These are phyloP conservation scores for Amborella trichopoda DNA, from an alignment of 164 flowering plant species.

Conservation along the genomic window DNA sequence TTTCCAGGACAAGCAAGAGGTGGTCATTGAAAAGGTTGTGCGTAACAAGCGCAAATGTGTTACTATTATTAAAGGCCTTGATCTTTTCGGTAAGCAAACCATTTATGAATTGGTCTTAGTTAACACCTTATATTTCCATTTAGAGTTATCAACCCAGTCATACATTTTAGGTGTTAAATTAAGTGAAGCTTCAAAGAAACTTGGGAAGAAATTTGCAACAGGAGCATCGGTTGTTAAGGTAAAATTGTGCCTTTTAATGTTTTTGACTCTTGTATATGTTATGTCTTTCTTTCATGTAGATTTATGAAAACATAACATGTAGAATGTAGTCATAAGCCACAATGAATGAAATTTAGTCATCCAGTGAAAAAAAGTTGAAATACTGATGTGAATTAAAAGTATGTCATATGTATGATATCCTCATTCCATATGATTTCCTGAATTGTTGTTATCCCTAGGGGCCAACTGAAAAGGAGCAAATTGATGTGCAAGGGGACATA, in stretches of 20 bases:
- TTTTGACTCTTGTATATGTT: background rate
- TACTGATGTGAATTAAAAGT: no score
- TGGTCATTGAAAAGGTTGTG: conserved; percentile 72
- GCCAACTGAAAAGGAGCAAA: conserved; percentile 94
- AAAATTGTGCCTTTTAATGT: background rate
- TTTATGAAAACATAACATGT: no score
- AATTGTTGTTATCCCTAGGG: conserved; percentile 36
- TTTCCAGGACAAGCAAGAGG: conserved; percentile 69
- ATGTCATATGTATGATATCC: background rate
- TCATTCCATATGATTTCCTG: background rate
- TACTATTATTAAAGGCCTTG: conserved; percentile 79
- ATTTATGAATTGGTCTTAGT: background rate
- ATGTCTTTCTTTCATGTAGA: background rate
- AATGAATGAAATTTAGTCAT: no score
- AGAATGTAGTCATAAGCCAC: no score
- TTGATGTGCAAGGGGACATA: conserved; percentile 97
- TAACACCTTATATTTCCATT: background rate
- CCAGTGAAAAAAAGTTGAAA: no score
- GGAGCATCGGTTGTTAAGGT: conserved; percentile 99
- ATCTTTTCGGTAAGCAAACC: conserved; percentile 86
- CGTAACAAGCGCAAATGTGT: conserved; percentile 83
- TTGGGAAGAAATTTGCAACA: conserved; percentile 98
- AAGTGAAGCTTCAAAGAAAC: conserved; percentile 96
- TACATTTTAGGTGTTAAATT: conserved; percentile 63
- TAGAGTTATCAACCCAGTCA: background rate